Evolutionary conservation across 805 yeast species (phyloP), one percentile per base, ranked within the genome.

Genomic region (Kluyveromyces dobzhanskii): DNA sequence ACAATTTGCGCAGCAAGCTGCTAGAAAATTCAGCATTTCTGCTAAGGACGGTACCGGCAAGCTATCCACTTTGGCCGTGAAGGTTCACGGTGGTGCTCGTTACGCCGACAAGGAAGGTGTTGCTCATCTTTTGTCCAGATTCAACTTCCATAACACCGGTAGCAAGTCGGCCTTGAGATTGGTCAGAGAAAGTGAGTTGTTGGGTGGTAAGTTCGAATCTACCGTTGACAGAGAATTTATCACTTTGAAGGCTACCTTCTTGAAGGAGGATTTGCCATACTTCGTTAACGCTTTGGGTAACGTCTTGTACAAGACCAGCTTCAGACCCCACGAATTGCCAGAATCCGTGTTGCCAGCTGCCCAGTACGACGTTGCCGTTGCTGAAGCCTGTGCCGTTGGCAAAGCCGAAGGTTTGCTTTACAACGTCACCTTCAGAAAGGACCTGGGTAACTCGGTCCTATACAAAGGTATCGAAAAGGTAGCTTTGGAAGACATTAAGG

Each of bases 181-280:
- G 57, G 83, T 87, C 58, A 84, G 98, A 67, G 98, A 92, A 69
- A 69, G 88, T 37, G 98, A 90, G 70, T 76, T 92, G 49, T 72
- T 90, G 49, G 97, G 98, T 51, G 97, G 95, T 60, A 66, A 65
- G 44, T 75, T 86, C 64, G 58, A 73, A 36, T 70, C 94, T 32
- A 54, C 59, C 41, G 80, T 86, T 52, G 78, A 84, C 63, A 82
- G 96, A 71, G 97, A 92, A 61, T 71, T 80, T 54, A 75, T 92
- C 48, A 76, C 84, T 45, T 75, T 90, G 57, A 73, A 76, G 50
- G 80, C 97, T 44, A 72, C 75, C 52, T 92, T 92, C 70, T 74
- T 90, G 65, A 79, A 80, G 61, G 85, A 83, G 66, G 84, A 80
- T 61, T 76, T 92, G 57, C 97, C 97, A 44, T 92, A 79, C 74